phyloP scores from a whole-genome alignment of 139 green algal species.

The Picochlorum costavermella region DNA sequence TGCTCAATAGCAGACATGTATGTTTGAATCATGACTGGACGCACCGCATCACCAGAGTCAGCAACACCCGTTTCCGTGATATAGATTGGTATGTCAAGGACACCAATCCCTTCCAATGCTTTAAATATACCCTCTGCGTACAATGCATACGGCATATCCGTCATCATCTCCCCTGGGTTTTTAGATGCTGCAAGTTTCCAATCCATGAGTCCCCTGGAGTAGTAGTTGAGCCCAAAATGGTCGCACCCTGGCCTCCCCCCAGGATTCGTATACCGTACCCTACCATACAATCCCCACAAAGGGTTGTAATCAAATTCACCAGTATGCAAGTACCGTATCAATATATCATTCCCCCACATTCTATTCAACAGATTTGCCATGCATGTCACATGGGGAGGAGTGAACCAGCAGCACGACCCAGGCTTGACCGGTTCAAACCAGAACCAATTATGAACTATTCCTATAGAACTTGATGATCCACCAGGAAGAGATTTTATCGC shows the following conservation, averaged over 20 bases:
- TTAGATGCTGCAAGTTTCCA: slow-evolving; percentile 41
- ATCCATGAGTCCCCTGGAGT: slow-evolving; percentile 40
- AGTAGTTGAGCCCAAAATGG: slow-evolving; percentile 53
- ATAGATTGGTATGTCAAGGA: slow-evolving; percentile 64
- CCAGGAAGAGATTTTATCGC: slow-evolving; percentile 56
- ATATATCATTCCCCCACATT: slow-evolving; percentile 42
- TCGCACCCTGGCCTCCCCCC: slow-evolving; percentile 27
- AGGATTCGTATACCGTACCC: slow-evolving; percentile 12
- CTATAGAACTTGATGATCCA: slow-evolving; percentile 21
- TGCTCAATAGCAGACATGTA: slow-evolving; percentile 39
- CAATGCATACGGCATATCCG: slow-evolving; percentile 76
- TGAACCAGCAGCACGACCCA: slow-evolving; percentile 1
- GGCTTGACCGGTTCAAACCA: slow-evolving; percentile 32
- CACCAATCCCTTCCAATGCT: slow-evolving; percentile 19
- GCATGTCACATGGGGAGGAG: slow-evolving; percentile 16
- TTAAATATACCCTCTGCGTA: slow-evolving; percentile 49
- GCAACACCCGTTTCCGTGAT: slow-evolving; percentile 76
- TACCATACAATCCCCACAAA: background rate
- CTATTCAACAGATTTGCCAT: slow-evolving; percentile 28
- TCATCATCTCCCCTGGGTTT: slow-evolving; percentile 59
- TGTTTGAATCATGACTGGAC: slow-evolving; percentile 19
- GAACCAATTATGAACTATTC: slow-evolving; percentile 56
- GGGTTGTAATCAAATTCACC: slow-evolving; percentile 36
- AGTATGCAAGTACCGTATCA: slow-evolving; percentile 40
- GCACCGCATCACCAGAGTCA: slow-evolving; percentile 42